Evolutionary conservation across 164 flowering plant species (phyloP).

Genomic region (Saururus chinensis): DNA sequence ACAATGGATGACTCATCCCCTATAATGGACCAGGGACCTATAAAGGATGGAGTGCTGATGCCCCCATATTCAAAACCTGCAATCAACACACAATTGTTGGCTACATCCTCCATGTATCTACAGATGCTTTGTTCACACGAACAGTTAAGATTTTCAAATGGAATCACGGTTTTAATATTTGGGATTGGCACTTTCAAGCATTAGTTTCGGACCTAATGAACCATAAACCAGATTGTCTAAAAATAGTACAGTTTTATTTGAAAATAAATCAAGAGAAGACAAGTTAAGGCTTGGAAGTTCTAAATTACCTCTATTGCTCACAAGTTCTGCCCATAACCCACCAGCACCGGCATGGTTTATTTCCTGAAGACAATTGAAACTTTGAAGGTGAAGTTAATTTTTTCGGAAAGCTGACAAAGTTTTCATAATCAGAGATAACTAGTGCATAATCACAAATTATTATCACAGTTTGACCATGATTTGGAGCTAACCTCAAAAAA

Average conservation of each 20-base stretch:
- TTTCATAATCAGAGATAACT: too few relatives aligned
- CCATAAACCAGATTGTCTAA: too few relatives aligned
- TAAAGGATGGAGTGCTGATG: conserved; percentile 61
- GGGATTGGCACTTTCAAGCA: too few relatives aligned
- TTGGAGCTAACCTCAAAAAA: conserved; percentile 68
- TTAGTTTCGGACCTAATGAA: not conserved
- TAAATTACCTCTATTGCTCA: conserved; percentile 67
- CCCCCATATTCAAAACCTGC: conserved; percentile 99
- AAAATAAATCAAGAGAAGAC: too few relatives aligned
- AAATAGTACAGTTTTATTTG: not conserved
- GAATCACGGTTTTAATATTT: too few relatives aligned
- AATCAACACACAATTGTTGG: not conserved
- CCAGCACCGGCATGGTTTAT: conserved; percentile 97
- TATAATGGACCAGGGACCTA: conserved; percentile 87
- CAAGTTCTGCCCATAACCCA: conserved; percentile 95
- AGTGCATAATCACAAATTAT: too few relatives aligned
- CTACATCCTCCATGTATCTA: too few relatives aligned
- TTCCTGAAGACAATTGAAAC: conserved; percentile 45
- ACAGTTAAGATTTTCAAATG: too few relatives aligned
- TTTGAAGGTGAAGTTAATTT: not conserved
- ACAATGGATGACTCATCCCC: conserved; percentile 55
- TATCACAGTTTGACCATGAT: too few relatives aligned
- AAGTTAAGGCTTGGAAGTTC: not conserved
- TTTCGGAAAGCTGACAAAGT: not conserved
- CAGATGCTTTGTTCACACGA: too few relatives aligned